A percentile compares a stretch with the other conserved stretches of the same genome.
phyloP scores from a whole-genome alignment of 257 asterid species.

The Thymus quinquecostatus region DNA sequence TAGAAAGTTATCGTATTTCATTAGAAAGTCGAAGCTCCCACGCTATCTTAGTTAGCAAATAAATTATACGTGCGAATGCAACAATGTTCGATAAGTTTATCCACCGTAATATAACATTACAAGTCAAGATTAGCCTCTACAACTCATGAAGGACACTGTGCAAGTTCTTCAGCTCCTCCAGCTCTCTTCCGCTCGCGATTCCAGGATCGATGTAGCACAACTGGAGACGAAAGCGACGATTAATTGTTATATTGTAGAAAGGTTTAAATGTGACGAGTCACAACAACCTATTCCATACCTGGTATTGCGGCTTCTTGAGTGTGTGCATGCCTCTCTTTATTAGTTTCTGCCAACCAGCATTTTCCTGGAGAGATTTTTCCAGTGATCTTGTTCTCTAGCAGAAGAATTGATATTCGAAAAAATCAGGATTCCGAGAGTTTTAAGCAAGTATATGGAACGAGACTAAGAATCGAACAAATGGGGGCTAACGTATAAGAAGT shows the following conservation, averaged over 20 bases:
- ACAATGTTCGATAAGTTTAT: neutral
- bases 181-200: constrained; percentile 69
- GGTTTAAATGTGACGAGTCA: constrained; percentile 12
- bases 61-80: neutral
- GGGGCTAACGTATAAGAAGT: no score
- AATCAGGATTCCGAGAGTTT: no score
- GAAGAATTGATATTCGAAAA: no score
- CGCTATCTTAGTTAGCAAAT: constrained; percentile 4
- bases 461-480: no score
- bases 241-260: constrained; percentile 2
- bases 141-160: constrained; percentile 56
- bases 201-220: constrained; percentile 81
- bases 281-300: constrained; percentile 48
- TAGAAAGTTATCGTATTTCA: neutral
- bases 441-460: no score
- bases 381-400: constrained; percentile 56
- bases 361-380: constrained; percentile 46
- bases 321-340: constrained; percentile 90
- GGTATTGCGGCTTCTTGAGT: constrained; percentile 70
- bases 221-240: constrained; percentile 42
- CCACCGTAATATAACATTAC: neutral
- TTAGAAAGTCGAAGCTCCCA: neutral
- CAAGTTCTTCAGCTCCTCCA: constrained; percentile 69
- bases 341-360: constrained; percentile 77
- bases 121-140: constrained; percentile 35